phyloP scores from a whole-genome alignment of 371 early-diverging fungal genomes.

The Batkoa obscura region DNA sequence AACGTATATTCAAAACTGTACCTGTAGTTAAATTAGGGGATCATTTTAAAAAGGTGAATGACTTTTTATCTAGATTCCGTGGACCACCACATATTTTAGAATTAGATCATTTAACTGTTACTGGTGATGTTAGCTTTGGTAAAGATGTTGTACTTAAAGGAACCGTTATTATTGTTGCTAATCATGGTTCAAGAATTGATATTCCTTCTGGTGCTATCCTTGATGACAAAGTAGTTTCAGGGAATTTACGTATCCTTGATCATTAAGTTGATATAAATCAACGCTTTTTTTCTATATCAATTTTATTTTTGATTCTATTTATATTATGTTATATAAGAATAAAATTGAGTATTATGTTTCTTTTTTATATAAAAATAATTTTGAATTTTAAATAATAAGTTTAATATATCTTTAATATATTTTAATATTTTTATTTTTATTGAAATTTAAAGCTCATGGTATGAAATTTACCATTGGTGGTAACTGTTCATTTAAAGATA shows the following conservation, averaged over 20 bases:
- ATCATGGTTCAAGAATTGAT: conserved; percentile 86
- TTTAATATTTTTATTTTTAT: too few relatives aligned
- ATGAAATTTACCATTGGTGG: too few relatives aligned
- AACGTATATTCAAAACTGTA: conserved; percentile 78
- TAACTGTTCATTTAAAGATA: too few relatives aligned
- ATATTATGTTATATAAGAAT: too few relatives aligned
- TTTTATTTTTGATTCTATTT: too few relatives aligned
- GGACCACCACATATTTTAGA: conserved; percentile 93
- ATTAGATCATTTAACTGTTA: conserved; percentile 94
- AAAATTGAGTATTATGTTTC: too few relatives aligned
- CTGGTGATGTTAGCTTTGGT: conserved; percentile 97
- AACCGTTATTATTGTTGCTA: conserved; percentile 98
- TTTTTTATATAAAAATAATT: too few relatives aligned
- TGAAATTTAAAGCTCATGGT: too few relatives aligned
- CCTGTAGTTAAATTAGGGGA: conserved; percentile 96
- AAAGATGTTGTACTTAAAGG: conserved; percentile 85
- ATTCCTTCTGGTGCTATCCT: conserved; percentile 97
- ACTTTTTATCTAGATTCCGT: conserved; percentile 52
- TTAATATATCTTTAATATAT: too few relatives aligned
- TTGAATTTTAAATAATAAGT: too few relatives aligned
- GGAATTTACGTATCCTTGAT: conserved; percentile 81
- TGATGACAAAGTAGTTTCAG: conserved; percentile 96
- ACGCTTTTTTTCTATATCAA: too few relatives aligned
- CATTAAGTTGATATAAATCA: conserved; percentile 17
- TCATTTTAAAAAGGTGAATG: conserved; percentile 90